Percentiles rank a stretch among this genome's conserved stretches.
These are phyloP conservation scores for Kodamaea lidongshanica DNA, from an alignment of 805 yeast species.

Conservation along the genomic window DNA sequence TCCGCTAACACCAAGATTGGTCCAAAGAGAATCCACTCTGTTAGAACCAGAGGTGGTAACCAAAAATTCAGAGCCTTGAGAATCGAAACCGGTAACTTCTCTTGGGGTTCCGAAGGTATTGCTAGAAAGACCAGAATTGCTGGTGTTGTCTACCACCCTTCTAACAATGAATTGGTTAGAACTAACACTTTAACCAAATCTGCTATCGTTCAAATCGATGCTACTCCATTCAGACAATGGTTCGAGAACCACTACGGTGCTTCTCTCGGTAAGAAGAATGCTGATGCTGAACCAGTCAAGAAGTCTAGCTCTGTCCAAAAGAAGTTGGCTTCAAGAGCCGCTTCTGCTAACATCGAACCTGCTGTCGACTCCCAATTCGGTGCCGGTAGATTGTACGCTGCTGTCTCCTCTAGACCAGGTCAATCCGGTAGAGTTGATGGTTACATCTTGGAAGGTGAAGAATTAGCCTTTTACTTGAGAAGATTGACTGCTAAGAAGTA, in stretches of 20 bases:
- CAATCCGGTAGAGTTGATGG: constrained; percentile 99
- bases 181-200: constrained; percentile 99
- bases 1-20: constrained; percentile 99
- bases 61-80: constrained; percentile 99
- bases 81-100: constrained; percentile 98
- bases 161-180: constrained; percentile 99
- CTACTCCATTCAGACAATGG: constrained; percentile 99
- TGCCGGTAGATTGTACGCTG: constrained; percentile 98
- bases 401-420: constrained; percentile 99
- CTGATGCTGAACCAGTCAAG: constrained; percentile 49
- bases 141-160: constrained; percentile 98
- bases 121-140: constrained; percentile 98
- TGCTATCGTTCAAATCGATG: constrained; percentile 98
- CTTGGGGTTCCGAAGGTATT: constrained; percentile 99
- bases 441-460: constrained; percentile 99
- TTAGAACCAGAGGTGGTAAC: constrained; percentile 99
- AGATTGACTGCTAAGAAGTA: constrained; percentile 99
- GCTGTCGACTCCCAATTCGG: constrained; percentile 95
- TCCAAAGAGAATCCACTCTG: constrained; percentile 96
- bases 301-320: constrained; percentile 77
- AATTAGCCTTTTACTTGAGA: constrained; percentile 99
- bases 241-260: constrained; percentile 98
- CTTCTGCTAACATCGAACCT: constrained; percentile 75
- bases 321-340: constrained; percentile 91
- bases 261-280: constrained; percentile 77